phyloP scores from a whole-genome alignment of 2,329 filamentous ascomycete genomes.

The Alternaria dauci region DNA sequence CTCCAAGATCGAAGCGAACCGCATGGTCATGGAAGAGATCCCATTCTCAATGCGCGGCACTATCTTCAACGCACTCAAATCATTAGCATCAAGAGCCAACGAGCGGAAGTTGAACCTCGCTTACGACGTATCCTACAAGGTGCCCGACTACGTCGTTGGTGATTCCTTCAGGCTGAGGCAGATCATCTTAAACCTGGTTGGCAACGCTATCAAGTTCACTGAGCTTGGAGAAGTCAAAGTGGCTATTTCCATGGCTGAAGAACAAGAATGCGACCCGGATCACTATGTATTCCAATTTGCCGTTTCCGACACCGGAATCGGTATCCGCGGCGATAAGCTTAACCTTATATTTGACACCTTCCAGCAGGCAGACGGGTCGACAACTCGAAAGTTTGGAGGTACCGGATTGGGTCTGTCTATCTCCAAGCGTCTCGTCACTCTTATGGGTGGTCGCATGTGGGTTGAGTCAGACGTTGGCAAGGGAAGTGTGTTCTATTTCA shows the following conservation, averaged over 20 bases:
- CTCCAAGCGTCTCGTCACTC: conserved; percentile 90
- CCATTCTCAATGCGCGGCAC: conserved; percentile 93
- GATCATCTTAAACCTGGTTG: conserved; percentile 95
- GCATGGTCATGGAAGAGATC: conserved; percentile 98
- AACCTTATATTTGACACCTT: conserved; percentile 99
- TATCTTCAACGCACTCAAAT: conserved; percentile 97
- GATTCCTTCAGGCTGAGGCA: conserved; percentile 96
- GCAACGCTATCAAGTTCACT: conserved; percentile 99
- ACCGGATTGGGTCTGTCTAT: conserved; percentile 94
- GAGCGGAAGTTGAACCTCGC: conserved; percentile 93
- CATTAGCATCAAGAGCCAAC: conserved; percentile 94
- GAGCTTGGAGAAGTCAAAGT: conserved; percentile 96
- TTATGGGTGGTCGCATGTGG: conserved; percentile 97
- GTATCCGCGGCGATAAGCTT: conserved; percentile 93
- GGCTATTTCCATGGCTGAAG: conserved; percentile 78
- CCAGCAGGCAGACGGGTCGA: conserved; percentile 97
- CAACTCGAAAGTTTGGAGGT: conserved; percentile 93
- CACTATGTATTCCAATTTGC: conserved; percentile 96
- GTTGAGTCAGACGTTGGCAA: conserved; percentile 91
- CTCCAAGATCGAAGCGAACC: conserved; percentile 86
- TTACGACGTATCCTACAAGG: conserved; percentile 90
- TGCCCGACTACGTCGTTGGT: conserved; percentile 93
- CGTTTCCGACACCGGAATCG: conserved; percentile 95
- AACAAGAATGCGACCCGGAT: conserved; percentile 70
- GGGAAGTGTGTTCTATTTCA: conserved; percentile 96